Evolutionary conservation across 2,329 filamentous ascomycete species (phyloP).

Genomic region (Claviceps cyperi): DNA sequence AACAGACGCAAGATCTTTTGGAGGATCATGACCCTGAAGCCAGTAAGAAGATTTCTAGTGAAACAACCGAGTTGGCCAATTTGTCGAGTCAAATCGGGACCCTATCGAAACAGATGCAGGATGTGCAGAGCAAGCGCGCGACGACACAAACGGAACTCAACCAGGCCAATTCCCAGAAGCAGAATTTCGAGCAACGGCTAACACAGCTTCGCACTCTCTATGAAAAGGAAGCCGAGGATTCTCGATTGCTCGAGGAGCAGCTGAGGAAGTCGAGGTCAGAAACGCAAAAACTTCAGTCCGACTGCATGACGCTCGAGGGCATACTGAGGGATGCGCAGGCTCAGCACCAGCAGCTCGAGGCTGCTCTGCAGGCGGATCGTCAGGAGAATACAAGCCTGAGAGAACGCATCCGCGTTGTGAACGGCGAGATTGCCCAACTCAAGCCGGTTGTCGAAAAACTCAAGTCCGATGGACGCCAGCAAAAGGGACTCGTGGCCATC

Average conservation of each 20-base stretch:
- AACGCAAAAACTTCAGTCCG: conserved; percentile 69
- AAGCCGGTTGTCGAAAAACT: conserved; percentile 90
- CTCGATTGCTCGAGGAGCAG: conserved; percentile 72
- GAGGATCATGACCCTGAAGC: conserved; percentile 80
- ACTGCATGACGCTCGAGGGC: conserved; percentile 71
- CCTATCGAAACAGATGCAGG: conserved; percentile 85
- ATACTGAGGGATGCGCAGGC: conserved; percentile 66
- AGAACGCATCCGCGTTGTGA: conserved; percentile 73
- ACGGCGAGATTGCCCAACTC: conserved; percentile 67
- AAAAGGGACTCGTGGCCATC: conserved; percentile 92
- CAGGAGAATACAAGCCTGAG: conserved; percentile 77
- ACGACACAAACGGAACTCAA: conserved; percentile 69
- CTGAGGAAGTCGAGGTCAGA: conserved; percentile 62
- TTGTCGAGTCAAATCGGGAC: conserved; percentile 90
- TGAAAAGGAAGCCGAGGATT: conserved; percentile 82
- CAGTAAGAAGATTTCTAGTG: conserved; percentile 73
- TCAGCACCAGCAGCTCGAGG: conserved; percentile 63
- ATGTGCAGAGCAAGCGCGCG: conserved; percentile 69
- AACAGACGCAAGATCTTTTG: conserved; percentile 63
- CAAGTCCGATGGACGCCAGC: conserved; percentile 79
- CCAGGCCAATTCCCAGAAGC: conserved; percentile 73
- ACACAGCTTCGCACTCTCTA: conserved; percentile 78
- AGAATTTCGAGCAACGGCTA: conserved; percentile 79
- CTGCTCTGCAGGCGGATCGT: conserved; percentile 70
- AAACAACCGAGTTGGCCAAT: conserved; percentile 87